Percentiles rank a stretch among this genome's conserved stretches.
Conservation (phyloP, 768 basidiomycete genomes). For the Albatrellus ellisii region DNA sequence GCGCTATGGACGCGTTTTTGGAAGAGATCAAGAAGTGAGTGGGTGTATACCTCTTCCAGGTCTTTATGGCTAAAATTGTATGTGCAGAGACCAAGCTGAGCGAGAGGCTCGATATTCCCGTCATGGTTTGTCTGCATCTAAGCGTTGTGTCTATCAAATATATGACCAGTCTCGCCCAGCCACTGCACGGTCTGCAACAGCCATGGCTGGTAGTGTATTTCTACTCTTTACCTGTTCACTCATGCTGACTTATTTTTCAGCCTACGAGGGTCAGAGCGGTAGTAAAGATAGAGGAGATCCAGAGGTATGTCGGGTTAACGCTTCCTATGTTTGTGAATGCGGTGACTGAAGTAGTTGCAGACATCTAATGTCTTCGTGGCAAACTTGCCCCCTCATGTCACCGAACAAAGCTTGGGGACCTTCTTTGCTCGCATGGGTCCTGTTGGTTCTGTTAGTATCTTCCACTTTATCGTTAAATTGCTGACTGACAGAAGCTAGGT, state of each 20-base stretch:
- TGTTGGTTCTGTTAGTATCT: slow-evolving; percentile 66
- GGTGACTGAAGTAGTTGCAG: slow-evolving; percentile 23
- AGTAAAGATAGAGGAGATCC: slow-evolving; percentile 84
- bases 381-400: slow-evolving; percentile 79
- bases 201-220: slow-evolving; percentile 56
- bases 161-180: no score
- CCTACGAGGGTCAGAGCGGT: slow-evolving; percentile 85
- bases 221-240: neutral
- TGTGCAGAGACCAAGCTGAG: slow-evolving; percentile 74
- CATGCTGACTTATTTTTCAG: slow-evolving; percentile 21
- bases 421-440: slow-evolving; percentile 90
- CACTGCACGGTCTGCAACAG: slow-evolving; percentile 71
- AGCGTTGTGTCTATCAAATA: neutral
- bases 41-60: neutral
- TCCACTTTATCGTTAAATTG: neutral
- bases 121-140: slow-evolving; percentile 25
- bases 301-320: slow-evolving; percentile 36
- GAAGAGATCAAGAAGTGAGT: slow-evolving; percentile 88
- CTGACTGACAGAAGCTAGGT: slow-evolving; percentile 34
- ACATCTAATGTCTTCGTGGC: slow-evolving; percentile 96
- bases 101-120: slow-evolving; percentile 76
- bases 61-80: neutral
- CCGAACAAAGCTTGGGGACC: slow-evolving; percentile 72
- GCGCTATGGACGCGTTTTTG: slow-evolving; percentile 92
- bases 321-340: neutral